Evolutionary conservation across 1,284 basidiomycete genomes (phyloP), one percentile per base, ranked within the genome.

Genomic region (Acaromyces ingoldii): DNA sequence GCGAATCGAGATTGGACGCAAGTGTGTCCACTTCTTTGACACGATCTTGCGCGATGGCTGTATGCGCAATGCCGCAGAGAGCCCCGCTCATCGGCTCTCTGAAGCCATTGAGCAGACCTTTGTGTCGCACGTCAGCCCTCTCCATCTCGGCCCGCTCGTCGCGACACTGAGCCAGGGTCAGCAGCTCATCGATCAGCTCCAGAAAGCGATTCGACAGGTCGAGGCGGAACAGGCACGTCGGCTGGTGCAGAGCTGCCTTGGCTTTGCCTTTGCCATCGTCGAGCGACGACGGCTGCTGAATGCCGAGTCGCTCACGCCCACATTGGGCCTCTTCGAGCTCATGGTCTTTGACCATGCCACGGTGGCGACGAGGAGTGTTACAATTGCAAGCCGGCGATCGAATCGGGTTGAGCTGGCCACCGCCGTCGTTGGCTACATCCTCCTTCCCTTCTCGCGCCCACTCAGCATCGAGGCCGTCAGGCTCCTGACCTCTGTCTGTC

Each of bases 1-100:
- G 63, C 80, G 86, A 31, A 89, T 89, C 67, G 86, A 88, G 76
- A 85, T 91, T 45, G 85, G 85, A 10, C 78, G 80, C 53, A 80
- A 84, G 24, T 80, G 89, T 41, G 81, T 84, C 4, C 77, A 79
- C 5, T 77, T 91, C 29, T 89, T 87, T 67, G 76, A 81, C 4
- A 80, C 82, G 41, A 81, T 90, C 13, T 77, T 91, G 34, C 79
- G 81, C 40, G 82, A 87, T 48, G 51, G 49, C 24, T 57, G 57
- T 81, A 83, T 6, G n/a, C 24, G 28, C 17, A 46, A 43, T 5
- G 55, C 15, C 1, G 31, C 11, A 11, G 10, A 10, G 25, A 7
- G n/a, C n/a, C n/a, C 39, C 26, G 25, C 38, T 53, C 6, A 48
- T 54, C 13, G n/a, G 17, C 17, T 51, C 30, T 82, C 84, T 53